These are phyloP conservation scores for Cordyceps fumosorosea DNA, from an alignment of 2,329 filamentous ascomycete genomes.

Conservation along the genomic window DNA sequence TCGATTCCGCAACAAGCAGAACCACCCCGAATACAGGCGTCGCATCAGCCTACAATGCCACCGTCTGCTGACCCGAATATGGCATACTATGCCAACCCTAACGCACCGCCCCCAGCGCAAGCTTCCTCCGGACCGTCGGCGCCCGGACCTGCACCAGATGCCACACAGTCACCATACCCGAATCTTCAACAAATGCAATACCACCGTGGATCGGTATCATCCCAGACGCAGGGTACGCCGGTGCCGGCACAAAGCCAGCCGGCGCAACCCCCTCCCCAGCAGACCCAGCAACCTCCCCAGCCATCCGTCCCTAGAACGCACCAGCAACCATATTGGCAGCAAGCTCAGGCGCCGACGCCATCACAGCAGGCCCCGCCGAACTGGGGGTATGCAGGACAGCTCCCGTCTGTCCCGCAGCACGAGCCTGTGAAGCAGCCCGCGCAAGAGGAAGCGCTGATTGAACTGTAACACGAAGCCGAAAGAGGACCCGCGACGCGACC, in stretches of 20 bases:
- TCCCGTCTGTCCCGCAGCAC: constrained; percentile 53
- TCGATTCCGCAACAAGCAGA: constrained; percentile 33
- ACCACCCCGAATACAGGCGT: constrained; percentile 21
- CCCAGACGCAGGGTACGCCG: constrained; percentile 27
- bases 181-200: constrained; percentile 44
- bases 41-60: constrained; percentile 23
- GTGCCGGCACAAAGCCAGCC: constrained; percentile 23
- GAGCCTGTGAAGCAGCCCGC: constrained; percentile 39
- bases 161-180: constrained; percentile 44
- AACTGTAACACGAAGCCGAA: constrained; percentile 45
- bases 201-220: constrained; percentile 36
- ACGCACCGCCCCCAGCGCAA: constrained; percentile 24
- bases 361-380: constrained; percentile 25
- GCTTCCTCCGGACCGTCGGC: constrained; percentile 32
- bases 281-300: constrained; percentile 24
- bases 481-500: neutral
- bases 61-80: constrained; percentile 44
- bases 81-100: constrained; percentile 49
- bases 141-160: constrained; percentile 34
- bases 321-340: constrained; percentile 26
- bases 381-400: constrained; percentile 45
- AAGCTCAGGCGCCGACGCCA: constrained; percentile 17
- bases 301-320: constrained; percentile 23
- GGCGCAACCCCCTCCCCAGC: constrained; percentile 26
- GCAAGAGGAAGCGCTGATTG: constrained; percentile 74